Percentiles rank a stretch among this genome's conserved stretches.
Evolutionary conservation across 345 rosid genomes (phyloP).

Genomic region (Acer negundo): DNA sequence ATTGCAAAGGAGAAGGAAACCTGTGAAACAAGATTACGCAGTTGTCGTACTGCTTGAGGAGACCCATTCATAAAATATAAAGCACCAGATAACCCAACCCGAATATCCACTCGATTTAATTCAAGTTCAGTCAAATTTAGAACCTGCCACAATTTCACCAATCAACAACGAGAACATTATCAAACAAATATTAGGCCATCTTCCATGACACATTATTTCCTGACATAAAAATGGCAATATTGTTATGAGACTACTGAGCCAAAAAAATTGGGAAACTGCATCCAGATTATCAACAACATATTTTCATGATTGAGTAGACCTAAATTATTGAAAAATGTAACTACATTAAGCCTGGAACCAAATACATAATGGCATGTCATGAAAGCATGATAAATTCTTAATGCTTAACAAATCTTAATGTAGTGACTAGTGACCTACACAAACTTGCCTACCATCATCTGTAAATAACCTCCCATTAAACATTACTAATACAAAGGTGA

Average conservation of each 20-base stretch:
- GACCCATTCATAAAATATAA: constrained; percentile 96
- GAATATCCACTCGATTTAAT: constrained; percentile 85
- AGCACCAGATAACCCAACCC: constrained; percentile 94
- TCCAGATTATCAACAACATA: background rate
- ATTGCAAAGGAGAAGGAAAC: constrained; percentile 40
- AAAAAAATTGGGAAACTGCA: too few relatives aligned
- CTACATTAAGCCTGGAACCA: background rate
- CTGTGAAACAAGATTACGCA: constrained; percentile 93
- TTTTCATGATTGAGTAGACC: background rate
- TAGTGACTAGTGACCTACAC: background rate
- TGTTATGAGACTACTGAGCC: background rate
- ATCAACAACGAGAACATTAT: constrained; percentile 22
- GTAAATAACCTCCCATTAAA: background rate
- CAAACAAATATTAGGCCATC: background rate
- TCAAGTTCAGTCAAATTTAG: constrained; percentile 93
- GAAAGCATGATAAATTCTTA: background rate
- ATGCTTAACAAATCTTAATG: background rate
- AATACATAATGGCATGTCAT: background rate
- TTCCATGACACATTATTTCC: background rate
- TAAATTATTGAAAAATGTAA: background rate
- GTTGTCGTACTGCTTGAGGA: constrained; percentile 93
- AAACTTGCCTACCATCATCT: background rate
- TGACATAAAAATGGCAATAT: constrained; percentile 1
- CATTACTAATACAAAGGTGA: background rate
- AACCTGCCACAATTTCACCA: constrained; percentile 51